phyloP scores from a whole-genome alignment of 495 filamentous ascomycete genomes.

The Massariosphaeria phaeospora region DNA sequence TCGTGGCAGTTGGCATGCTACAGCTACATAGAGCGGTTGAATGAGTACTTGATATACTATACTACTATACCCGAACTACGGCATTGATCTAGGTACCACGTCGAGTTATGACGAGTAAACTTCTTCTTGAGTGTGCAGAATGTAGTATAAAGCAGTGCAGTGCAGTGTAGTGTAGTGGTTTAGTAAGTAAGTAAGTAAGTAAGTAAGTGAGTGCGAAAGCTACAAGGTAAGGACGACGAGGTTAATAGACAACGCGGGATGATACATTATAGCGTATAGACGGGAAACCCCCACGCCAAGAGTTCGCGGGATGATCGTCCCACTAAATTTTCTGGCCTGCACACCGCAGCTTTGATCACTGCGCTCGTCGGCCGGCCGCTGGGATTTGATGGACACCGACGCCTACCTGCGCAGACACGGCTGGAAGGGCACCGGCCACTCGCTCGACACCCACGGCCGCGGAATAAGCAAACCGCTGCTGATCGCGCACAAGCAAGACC shows the following conservation, averaged over 20 bases:
- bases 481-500: slow-evolving; percentile 39
- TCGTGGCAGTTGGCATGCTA: no score
- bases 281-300: slow-evolving; percentile 12
- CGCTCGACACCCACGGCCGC: slow-evolving; percentile 37
- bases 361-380: not conserved
- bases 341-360: not conserved
- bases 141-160: no score
- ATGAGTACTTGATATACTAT: no score
- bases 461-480: slow-evolving; percentile 42
- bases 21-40: no score
- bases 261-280: not conserved
- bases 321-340: slow-evolving; percentile 8
- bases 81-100: no score
- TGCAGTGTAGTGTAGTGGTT: no score
- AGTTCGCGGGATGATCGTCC: slow-evolving; percentile 3
- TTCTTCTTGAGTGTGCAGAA: no score
- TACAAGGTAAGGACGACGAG: not conserved
- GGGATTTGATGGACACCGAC: slow-evolving; percentile 38
- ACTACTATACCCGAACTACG: no score
- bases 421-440: slow-evolving; percentile 43
- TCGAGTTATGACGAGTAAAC: no score
- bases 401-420: slow-evolving; percentile 38
- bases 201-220: no score
- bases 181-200: no score
- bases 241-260: not conserved